These are phyloP conservation scores for Taphrina deformans DNA, from an alignment of 1,139 yeast species.

Conservation along the genomic window DNA sequence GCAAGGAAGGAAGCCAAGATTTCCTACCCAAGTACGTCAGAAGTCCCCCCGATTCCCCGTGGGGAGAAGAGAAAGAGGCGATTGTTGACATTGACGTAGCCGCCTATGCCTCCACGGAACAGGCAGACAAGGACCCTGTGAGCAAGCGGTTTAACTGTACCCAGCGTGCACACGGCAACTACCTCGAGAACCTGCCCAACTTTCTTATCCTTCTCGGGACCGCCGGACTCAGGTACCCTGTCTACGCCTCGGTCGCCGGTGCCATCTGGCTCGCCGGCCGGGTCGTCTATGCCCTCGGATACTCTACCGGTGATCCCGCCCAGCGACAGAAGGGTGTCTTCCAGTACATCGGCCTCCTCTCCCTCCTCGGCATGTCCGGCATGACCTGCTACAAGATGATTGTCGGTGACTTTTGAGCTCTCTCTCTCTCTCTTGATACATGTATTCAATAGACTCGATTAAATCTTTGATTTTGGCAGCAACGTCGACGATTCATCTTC, in stretches of 20 bases:
- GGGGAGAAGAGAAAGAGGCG: not conserved
- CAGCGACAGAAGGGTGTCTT: slow-evolving; percentile 18
- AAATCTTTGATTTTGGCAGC: not conserved
- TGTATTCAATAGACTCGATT: too few relatives aligned
- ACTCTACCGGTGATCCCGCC: slow-evolving; percentile 28
- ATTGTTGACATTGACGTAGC: too few relatives aligned
- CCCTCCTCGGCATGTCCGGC: slow-evolving; percentile 16
- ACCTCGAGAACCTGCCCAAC: slow-evolving; percentile 19
- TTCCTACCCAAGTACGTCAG: slow-evolving; percentile 15
- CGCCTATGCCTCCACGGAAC: slow-evolving; percentile 20
- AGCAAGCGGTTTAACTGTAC: slow-evolving; percentile 25
- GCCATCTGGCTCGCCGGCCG: slow-evolving; percentile 28
- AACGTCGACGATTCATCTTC: not conserved
- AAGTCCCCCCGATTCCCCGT: not conserved
- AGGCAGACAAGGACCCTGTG: slow-evolving; percentile 10
- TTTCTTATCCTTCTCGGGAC: slow-evolving; percentile 15
- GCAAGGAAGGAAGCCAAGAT: slow-evolving; percentile 18
- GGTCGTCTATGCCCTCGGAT: slow-evolving; percentile 27
- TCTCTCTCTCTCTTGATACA: too few relatives aligned
- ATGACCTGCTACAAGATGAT: slow-evolving; percentile 21
- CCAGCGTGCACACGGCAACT: slow-evolving; percentile 33
- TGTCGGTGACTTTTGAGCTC: too few relatives aligned
- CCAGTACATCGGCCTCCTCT: slow-evolving; percentile 23
- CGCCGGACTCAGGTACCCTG: slow-evolving; percentile 19
- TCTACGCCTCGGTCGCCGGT: slow-evolving; percentile 7